Percentiles rank a stretch among this genome's conserved stretches.
Conservation (phyloP, 2,329 filamentous ascomycete species). For the Fusarium clavum region DNA sequence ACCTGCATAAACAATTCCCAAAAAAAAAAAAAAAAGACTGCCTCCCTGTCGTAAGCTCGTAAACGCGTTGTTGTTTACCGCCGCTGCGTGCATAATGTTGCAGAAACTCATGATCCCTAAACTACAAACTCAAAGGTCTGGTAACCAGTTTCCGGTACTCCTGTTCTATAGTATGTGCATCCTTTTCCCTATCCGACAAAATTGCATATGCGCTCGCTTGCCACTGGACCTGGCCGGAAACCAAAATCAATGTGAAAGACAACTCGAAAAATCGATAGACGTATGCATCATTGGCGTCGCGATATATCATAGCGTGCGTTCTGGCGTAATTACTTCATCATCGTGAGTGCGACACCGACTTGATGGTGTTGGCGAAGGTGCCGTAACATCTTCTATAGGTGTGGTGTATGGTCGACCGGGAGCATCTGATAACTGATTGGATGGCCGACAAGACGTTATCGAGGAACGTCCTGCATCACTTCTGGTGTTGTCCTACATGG, state of each 20-base stretch:
- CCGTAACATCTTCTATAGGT: neutral
- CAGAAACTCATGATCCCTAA: slow-evolving; percentile 8
- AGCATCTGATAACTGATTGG: slow-evolving; percentile 4
- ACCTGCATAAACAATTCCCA: slow-evolving; percentile 29
- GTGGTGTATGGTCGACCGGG: slow-evolving; percentile 9
- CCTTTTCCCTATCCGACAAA: slow-evolving; percentile 28
- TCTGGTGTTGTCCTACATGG: slow-evolving; percentile 39
- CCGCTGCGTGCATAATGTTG: slow-evolving; percentile 20
- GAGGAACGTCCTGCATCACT: neutral
- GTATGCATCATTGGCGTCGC: neutral
- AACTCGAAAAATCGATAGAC: slow-evolving; percentile 35
- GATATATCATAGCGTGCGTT: slow-evolving; percentile 25
- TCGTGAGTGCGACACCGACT: slow-evolving; percentile 13
- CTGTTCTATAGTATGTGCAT: slow-evolving; percentile 38
- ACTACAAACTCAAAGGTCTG: slow-evolving; percentile 30
- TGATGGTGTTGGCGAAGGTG: neutral
- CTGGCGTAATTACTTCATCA: slow-evolving; percentile 30
- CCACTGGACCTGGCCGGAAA: slow-evolving; percentile 19
- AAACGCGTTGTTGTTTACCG: slow-evolving; percentile 28
- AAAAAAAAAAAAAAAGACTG: slow-evolving; percentile 5
- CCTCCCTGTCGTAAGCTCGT: slow-evolving; percentile 25
- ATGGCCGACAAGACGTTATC: neutral
- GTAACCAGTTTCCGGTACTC: slow-evolving; percentile 29
- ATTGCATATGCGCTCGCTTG: slow-evolving; percentile 35
- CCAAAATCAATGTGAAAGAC: slow-evolving; percentile 23